Conservation (phyloP, 176 grass and related monocot species). For the Avena insularis region DNA sequence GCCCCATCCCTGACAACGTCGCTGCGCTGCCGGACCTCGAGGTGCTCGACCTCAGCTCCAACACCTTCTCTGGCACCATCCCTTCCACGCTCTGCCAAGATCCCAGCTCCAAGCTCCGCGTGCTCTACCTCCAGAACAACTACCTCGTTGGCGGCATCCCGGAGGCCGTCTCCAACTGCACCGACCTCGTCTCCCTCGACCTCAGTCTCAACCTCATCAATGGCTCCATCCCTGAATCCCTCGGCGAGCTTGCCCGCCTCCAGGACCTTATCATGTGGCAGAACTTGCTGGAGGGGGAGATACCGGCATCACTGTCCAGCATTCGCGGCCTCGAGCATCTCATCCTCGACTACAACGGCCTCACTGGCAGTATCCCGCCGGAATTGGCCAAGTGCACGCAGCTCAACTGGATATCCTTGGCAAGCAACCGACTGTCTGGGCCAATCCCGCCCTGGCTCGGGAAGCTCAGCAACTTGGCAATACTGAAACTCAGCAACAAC, state of each 20-base stretch:
- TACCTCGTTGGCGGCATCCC: slow-evolving; percentile 76
- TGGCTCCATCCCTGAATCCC: slow-evolving; percentile 67
- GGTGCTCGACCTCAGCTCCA: slow-evolving; percentile 94
- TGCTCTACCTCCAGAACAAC: slow-evolving; percentile 99
- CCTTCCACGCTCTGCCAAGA: slow-evolving; percentile 61
- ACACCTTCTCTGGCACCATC: slow-evolving; percentile 74
- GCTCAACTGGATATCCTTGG: slow-evolving; percentile 94
- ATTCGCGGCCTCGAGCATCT: slow-evolving; percentile 78
- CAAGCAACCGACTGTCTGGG: slow-evolving; percentile 82
- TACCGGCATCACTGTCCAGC: slow-evolving; percentile 66
- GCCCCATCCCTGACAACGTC: slow-evolving; percentile 56
- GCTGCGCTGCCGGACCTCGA: slow-evolving; percentile 66
- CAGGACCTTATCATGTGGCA: slow-evolving; percentile 97
- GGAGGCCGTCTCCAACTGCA: slow-evolving; percentile 74
- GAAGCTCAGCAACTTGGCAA: slow-evolving; percentile 72
- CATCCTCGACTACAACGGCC: slow-evolving; percentile 92
- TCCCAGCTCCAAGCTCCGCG: slow-evolving; percentile 45
- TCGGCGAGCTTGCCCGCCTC: slow-evolving; percentile 63
- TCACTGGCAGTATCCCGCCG: slow-evolving; percentile 68
- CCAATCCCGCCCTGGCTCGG: slow-evolving; percentile 81
- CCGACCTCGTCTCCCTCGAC: slow-evolving; percentile 83
- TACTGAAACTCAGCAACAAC: slow-evolving; percentile 91
- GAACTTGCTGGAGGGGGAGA: slow-evolving; percentile 81
- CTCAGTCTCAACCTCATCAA: slow-evolving; percentile 86
- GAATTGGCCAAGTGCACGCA: slow-evolving; percentile 69